These are phyloP conservation scores for Neopestalotiopsis sp. DNA, from an alignment of 2,329 filamentous ascomycete species.

Conservation along the genomic window DNA sequence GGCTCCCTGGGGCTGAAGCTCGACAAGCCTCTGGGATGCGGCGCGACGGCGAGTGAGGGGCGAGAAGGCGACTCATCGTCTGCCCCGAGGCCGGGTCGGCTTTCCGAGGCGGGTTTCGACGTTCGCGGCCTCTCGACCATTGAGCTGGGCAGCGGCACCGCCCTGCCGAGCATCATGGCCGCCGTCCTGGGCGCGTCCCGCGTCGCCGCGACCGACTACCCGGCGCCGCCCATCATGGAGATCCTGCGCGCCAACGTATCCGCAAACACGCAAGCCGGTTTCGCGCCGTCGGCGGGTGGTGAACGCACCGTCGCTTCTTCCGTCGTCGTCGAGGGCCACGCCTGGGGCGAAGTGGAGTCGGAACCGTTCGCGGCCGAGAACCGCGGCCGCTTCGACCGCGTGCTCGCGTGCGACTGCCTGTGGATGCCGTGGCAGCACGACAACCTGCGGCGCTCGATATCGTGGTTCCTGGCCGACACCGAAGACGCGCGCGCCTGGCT, in stretches of 20 bases:
- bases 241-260: constrained; percentile 64
- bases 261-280: constrained; percentile 49
- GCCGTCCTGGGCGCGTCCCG: constrained; percentile 52
- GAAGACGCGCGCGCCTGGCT: constrained; percentile 62
- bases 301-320: constrained; percentile 24
- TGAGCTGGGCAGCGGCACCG: constrained; percentile 73
- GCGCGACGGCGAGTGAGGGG: neutral
- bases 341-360: constrained; percentile 63
- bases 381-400: constrained; percentile 58
- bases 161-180: constrained; percentile 56
- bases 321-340: constrained; percentile 62
- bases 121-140: constrained; percentile 59
- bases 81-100: neutral
- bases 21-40: neutral
- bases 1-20: constrained; percentile 41
- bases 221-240: constrained; percentile 62
- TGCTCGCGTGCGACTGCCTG: constrained; percentile 75
- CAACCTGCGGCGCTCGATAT: constrained; percentile 68
- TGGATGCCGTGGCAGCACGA: constrained; percentile 78
- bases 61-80: neutral
- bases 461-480: constrained; percentile 59
- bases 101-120: constrained; percentile 42
- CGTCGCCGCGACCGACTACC: constrained; percentile 72
- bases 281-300: constrained; percentile 42
- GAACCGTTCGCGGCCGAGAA: constrained; percentile 33